Evolutionary conservation across 176 grass and related monocot species (phyloP), one percentile per base, ranked within the genome.

Genomic region (Chrysopogon serrulatus): DNA sequence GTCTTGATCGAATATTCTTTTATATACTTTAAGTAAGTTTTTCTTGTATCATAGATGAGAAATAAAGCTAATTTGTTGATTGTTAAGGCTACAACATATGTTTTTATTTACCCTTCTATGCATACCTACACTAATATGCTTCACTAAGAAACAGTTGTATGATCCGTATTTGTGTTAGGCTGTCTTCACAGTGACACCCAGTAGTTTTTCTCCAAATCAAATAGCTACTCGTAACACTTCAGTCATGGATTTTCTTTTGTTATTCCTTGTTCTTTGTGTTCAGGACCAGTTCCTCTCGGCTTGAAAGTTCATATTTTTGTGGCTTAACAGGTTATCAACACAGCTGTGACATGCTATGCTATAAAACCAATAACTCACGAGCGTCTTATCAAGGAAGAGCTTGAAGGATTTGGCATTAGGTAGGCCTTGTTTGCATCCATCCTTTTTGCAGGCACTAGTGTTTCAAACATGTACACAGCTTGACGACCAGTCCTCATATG

Each of bases 321-420:
- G n/a, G n/a, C 27, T 16, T 63, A 31, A 84, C 89, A 99, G 96
- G 96, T 99, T 76, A 96, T 99, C 87, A 99, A 93, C 74, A 99
- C 96, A 49, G 93, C 96, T 39, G 92, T 93, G 81, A 99, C 96
- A 87, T 99, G 96, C 83, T 96, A 99, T 85, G 94, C 96, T 34
- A 99, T 96, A 57, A 99, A 99, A 79, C 96, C 96, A 42, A 99
- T 99, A 80, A 99, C 96, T 76, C 96, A 99, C 83, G n/a, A 99
- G 68, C 85, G 96, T 57, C 89, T 99, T 51, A 99, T 99, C 74
- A 91, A 99, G 76, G 96, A 99, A 80, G 96, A 96, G 79, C 93
- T 99, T 3, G 93, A 99, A 85, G 96, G 93, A 56, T 99, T 99
- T 88, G 96, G 96, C 62, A 99, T 99, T 78, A 90, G 96, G 96